A percentile compares a stretch with the other conserved stretches of the same genome.
These are phyloP conservation scores for Cicer arietinum DNA, from an alignment of 306 rosid species.

Conservation along the genomic window DNA sequence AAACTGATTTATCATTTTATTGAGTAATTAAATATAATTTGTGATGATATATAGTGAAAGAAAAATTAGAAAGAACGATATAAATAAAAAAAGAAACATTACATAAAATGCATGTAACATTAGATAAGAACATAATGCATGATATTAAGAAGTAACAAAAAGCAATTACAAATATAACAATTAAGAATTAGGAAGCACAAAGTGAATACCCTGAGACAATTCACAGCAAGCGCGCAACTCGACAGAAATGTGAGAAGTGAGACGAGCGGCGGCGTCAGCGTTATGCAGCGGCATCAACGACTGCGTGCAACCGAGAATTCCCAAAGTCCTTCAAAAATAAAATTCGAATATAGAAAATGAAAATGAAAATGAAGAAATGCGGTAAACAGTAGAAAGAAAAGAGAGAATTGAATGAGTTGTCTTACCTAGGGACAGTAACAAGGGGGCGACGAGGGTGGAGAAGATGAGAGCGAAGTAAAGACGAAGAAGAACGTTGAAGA, in stretches of 20 bases:
- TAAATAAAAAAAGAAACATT: neutral
- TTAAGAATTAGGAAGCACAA: neutral
- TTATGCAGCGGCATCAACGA: constrained; percentile 66
- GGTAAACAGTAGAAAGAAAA: neutral
- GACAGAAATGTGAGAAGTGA: constrained; percentile 56
- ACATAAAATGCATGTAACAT: too few species aligned
- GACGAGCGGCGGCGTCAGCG: constrained; percentile 52
- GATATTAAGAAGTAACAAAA: neutral
- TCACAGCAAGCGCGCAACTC: constrained; percentile 64
- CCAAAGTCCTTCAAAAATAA: constrained; percentile 40
- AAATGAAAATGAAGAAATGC: neutral
- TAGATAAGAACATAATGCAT: neutral
- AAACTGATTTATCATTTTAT: neutral
- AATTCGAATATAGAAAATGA: neutral
- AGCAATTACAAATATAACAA: neutral
- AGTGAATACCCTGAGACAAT: constrained; percentile 64
- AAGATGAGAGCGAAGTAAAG: constrained; percentile 47
- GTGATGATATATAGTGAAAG: neutral
- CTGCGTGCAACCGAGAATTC: constrained; percentile 55
- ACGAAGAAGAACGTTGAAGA: constrained; percentile 42
- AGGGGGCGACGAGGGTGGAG: constrained; percentile 52
- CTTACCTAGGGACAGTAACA: constrained; percentile 47
- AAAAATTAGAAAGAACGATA: neutral
- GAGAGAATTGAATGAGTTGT: neutral
- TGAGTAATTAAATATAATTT: neutral